Percentiles rank a stretch among this genome's conserved stretches.
phyloP scores from a whole-genome alignment of 139 green algal species.

The Auxenochlorella pyrenoidosa region DNA sequence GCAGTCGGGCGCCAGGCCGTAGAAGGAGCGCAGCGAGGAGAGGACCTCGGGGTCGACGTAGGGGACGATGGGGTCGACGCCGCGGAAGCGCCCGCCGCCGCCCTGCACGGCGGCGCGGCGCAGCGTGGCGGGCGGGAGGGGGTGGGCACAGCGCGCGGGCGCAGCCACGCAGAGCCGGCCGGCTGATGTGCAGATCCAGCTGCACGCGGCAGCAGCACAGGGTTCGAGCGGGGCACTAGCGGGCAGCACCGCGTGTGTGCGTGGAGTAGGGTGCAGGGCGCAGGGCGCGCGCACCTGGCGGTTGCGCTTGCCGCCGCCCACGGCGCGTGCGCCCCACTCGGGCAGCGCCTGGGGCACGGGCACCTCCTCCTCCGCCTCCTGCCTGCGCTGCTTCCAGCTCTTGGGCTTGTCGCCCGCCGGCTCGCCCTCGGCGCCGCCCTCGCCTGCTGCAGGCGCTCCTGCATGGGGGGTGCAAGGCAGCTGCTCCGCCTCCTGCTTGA shows the following conservation, averaged over 20 bases:
- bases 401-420: background rate
- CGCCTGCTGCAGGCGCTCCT: no score
- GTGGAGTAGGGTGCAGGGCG: background rate
- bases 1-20: slow-evolving; percentile 66
- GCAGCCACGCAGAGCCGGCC: no score
- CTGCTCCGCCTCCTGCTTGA: background rate
- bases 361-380: background rate
- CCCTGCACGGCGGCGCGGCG: background rate
- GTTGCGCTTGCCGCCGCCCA: slow-evolving; percentile 36
- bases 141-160: background rate
- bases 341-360: background rate
- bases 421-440: background rate
- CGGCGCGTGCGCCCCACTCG: slow-evolving; percentile 16
- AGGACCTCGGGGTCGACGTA: slow-evolving; percentile 56
- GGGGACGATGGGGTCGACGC: slow-evolving; percentile 71
- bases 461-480: background rate
- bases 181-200: no score
- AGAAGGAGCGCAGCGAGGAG: slow-evolving; percentile 70
- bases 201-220: no score
- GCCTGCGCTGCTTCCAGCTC: background rate
- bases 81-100: slow-evolving; percentile 31
- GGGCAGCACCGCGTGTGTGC: no score
- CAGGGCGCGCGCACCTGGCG: background rate
- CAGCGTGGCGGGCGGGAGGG: background rate
- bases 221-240: no score